Evolutionary conservation across 2,329 filamentous ascomycete species (phyloP).

Genomic region (Drechslerella stenobrocha): DNA sequence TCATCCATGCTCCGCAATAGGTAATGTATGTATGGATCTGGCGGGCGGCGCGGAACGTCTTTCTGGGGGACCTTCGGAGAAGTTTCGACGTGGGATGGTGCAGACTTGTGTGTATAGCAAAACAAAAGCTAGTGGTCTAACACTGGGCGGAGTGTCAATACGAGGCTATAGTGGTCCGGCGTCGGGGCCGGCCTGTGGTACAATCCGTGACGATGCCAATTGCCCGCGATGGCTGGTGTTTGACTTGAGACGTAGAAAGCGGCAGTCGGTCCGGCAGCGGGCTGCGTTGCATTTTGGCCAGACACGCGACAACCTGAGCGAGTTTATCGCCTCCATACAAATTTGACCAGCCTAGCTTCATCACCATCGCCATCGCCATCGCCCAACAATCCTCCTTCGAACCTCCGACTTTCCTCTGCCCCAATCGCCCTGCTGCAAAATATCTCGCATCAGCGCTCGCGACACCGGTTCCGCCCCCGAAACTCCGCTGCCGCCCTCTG

Average conservation of each 20-base stretch:
- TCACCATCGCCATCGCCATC: conserved; percentile 17
- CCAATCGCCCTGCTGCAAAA: background rate
- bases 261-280: conserved; percentile 1
- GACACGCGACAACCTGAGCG: conserved; percentile 36
- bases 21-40: conserved; percentile 23
- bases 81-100: background rate
- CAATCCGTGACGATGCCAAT: too few relatives aligned
- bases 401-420: background rate
- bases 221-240: background rate
- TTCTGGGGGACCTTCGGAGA: background rate
- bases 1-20: conserved; percentile 59
- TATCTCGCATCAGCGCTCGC: background rate
- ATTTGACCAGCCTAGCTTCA: conserved; percentile 31
- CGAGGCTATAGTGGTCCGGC: too few relatives aligned
- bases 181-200: too few relatives aligned
- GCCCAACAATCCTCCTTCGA: conserved; percentile 4
- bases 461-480: background rate
- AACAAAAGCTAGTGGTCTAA: too few relatives aligned
- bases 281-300: conserved; percentile 33
- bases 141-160: too few relatives aligned
- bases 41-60: background rate
- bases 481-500: background rate
- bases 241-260: conserved; percentile 2
- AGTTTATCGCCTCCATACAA: conserved; percentile 28
- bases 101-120: conserved; percentile 7